Evolutionary conservation across 176 grass and related monocot genomes (phyloP).

Genomic region (Sorghum bicolor): DNA sequence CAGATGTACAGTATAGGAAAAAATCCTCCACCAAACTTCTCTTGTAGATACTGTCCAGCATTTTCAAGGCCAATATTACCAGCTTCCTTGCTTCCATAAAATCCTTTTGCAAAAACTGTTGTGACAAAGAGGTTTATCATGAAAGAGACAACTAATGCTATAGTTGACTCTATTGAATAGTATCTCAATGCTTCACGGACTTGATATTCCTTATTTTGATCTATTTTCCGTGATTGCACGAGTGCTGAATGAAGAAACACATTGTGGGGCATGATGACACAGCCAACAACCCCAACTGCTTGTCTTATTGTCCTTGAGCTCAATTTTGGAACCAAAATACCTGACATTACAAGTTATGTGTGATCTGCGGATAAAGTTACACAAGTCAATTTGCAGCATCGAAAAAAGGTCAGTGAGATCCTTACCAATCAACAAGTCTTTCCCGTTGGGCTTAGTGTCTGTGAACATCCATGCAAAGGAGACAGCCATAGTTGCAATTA

Average conservation of each 20-base stretch:
- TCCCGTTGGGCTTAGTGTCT: slow-evolving; percentile 72
- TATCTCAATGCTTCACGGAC: slow-evolving; percentile 94
- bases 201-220: slow-evolving; percentile 77
- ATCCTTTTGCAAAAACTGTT: slow-evolving; percentile 89
- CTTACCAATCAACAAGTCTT: slow-evolving; percentile 71
- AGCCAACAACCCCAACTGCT: slow-evolving; percentile 96
- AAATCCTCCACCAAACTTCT: slow-evolving; percentile 79
- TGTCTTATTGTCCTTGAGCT: slow-evolving; percentile 93
- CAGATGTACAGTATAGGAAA: slow-evolving; percentile 96
- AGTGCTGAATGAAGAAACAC: slow-evolving; percentile 97
- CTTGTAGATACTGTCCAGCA: slow-evolving; percentile 85
- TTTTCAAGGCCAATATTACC: slow-evolving; percentile 89
- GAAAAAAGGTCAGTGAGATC: slow-evolving; percentile 22
- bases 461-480: slow-evolving; percentile 96
- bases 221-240: slow-evolving; percentile 90
- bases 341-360: slow-evolving; percentile 34
- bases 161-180: slow-evolving; percentile 93
- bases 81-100: slow-evolving; percentile 82
- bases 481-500: slow-evolving; percentile 90
- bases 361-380: slow-evolving; percentile 8
- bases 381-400: neutral
- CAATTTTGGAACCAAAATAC: slow-evolving; percentile 86
- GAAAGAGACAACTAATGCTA: slow-evolving; percentile 77
- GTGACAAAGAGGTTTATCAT: slow-evolving; percentile 96
- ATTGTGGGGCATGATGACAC: slow-evolving; percentile 99